Evolutionary conservation across 805 yeast species (phyloP).

Genomic region (Ascoidea rubescens): DNA sequence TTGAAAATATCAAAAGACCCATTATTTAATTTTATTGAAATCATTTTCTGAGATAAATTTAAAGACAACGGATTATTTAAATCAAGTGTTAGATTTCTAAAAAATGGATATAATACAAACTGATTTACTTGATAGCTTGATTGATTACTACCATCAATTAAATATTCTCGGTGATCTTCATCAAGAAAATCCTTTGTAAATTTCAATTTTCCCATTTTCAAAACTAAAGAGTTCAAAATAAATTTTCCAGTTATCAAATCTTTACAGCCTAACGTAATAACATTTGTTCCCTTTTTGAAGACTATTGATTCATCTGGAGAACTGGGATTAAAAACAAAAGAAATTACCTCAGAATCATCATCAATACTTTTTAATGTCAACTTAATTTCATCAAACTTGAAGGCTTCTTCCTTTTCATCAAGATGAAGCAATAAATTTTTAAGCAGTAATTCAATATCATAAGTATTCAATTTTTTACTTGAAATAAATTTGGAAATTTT

Average conservation of each 20-base stretch:
- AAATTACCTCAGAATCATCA: slow-evolving; percentile 4
- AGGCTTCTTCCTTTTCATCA: slow-evolving; percentile 4
- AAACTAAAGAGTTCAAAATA: slow-evolving; percentile 9
- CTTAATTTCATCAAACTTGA: slow-evolving; percentile 10
- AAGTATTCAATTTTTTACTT: slow-evolving; percentile 21
- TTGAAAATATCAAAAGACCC: slow-evolving; percentile 21
- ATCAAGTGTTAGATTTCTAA: slow-evolving; percentile 12
- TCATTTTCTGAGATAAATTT: slow-evolving; percentile 18
- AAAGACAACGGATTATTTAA: slow-evolving; percentile 16
- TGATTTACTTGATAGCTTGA: not conserved
- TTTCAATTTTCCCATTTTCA: slow-evolving; percentile 14
- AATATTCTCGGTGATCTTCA: not conserved
- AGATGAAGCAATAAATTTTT: slow-evolving; percentile 13
- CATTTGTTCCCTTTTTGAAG: slow-evolving; percentile 7
- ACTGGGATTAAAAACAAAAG: slow-evolving; percentile 1
- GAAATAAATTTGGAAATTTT: slow-evolving; percentile 23
- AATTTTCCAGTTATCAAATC: slow-evolving; percentile 14
- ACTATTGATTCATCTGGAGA: not conserved
- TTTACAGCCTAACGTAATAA: slow-evolving; percentile 7
- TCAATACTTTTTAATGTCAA: slow-evolving; percentile 8
- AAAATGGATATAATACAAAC: slow-evolving; percentile 2
- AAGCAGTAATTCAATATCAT: slow-evolving; percentile 23
- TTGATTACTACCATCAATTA: not conserved
- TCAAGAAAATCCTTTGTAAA: slow-evolving; percentile 9
- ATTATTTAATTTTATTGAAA: slow-evolving; percentile 17